phyloP scores from a whole-genome alignment of 139 green algal genomes.

The Closterium sp. region DNA sequence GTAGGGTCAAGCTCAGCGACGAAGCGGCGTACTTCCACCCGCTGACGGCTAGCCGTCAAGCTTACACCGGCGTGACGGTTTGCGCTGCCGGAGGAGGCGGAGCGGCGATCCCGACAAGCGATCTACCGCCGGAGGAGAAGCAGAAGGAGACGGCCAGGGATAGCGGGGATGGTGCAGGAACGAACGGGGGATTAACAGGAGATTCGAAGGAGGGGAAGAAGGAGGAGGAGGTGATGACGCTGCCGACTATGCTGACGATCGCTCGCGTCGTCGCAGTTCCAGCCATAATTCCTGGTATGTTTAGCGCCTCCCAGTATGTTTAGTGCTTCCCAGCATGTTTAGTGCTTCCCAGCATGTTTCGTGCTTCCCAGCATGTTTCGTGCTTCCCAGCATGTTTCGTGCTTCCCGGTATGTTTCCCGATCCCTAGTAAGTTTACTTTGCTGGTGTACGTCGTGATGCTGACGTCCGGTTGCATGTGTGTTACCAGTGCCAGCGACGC shows the following conservation, averaged over 20 bases:
- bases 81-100: not conserved
- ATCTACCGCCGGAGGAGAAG: not conserved
- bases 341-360: no score
- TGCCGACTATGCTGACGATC: not conserved
- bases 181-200: not conserved
- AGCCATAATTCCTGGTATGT: not conserved
- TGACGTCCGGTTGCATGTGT: no score
- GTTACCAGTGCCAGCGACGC: no score
- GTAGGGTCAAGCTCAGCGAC: not conserved
- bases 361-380: no score
- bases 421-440: no score
- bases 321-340: no score
- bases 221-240: not conserved
- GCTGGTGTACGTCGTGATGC: no score
- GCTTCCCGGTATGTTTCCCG: no score
- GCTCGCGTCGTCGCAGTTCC: not conserved
- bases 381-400: no score
- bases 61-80: not conserved
- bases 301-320: no score
- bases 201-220: not conserved
- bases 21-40: not conserved
- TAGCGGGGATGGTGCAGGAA: not conserved
- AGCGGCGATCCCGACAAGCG: not conserved
- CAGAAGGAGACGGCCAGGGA: not conserved
- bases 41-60: not conserved